Conservation (phyloP, 2,329 filamentous ascomycete genomes). For the Colletotrichum brevisporum region DNA sequence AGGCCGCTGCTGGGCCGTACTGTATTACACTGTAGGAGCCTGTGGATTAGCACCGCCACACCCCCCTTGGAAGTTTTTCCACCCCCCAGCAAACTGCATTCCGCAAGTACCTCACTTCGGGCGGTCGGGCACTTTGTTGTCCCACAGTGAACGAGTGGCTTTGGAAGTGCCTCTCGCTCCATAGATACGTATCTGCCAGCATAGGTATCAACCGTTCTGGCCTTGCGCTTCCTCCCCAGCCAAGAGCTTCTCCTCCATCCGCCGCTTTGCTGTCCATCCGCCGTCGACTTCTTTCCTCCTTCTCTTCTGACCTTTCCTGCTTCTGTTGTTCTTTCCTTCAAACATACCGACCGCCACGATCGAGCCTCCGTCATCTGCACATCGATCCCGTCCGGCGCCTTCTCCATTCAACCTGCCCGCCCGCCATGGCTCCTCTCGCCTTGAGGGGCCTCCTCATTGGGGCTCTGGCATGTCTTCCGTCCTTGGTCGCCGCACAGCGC, state of each 20-base stretch:
- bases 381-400: slow-evolving; percentile 18
- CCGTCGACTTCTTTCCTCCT: slow-evolving; percentile 11
- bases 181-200: too few species aligned
- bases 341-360: slow-evolving; percentile 15
- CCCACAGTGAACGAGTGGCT: not conserved
- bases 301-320: slow-evolving; percentile 11
- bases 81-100: too few species aligned
- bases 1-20: too few species aligned
- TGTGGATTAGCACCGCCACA: too few species aligned
- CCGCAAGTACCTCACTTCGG: not conserved
- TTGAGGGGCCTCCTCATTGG: slow-evolving; percentile 56
- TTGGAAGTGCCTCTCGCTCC: not conserved
- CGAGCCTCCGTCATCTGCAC: not conserved
- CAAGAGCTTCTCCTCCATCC: slow-evolving; percentile 33
- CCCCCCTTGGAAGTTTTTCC: too few species aligned
- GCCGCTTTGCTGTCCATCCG: slow-evolving; percentile 17
- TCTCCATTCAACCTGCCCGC: slow-evolving; percentile 12
- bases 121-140: slow-evolving; percentile 8
- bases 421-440: slow-evolving; percentile 55
- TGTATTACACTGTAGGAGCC: too few species aligned
- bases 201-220: too few species aligned
- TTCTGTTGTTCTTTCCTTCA: slow-evolving; percentile 1
- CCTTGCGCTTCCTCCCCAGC: slow-evolving; percentile 20
- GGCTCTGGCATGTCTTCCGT: slow-evolving; percentile 57
- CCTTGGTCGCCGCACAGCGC: slow-evolving; percentile 55